phyloP scores from a whole-genome alignment of 192 early-diverging fungal genomes.

The Coemansia sp. region DNA sequence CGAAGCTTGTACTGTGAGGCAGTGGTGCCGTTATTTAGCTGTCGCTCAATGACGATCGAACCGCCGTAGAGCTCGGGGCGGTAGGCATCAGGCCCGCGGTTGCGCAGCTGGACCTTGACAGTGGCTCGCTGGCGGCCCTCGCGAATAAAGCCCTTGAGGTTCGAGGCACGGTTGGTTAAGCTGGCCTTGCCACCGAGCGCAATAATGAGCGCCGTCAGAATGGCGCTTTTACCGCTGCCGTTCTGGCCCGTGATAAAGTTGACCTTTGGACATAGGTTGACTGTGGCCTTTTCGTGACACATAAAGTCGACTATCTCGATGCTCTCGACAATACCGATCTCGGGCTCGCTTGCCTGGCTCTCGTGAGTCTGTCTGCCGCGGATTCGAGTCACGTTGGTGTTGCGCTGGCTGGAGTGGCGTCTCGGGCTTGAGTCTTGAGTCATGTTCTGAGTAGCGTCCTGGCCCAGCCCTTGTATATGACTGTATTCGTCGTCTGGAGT shows the following conservation, averaged over 20 bases:
- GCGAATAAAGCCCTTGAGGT: slow-evolving; percentile 76
- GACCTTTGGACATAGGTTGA: slow-evolving; percentile 81
- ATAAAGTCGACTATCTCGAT: slow-evolving; percentile 92
- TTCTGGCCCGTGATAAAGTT: slow-evolving; percentile 99
- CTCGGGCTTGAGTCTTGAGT: neutral
- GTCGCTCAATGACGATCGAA: slow-evolving; percentile 81
- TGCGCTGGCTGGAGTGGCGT: neutral
- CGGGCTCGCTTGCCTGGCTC: slow-evolving; percentile 24
- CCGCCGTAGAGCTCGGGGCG: slow-evolving; percentile 80
- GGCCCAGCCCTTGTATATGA: neutral
- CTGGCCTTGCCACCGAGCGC: slow-evolving; percentile 91
- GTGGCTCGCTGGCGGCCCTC: slow-evolving; percentile 71
- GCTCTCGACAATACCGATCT: slow-evolving; percentile 77
- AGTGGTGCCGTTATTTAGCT: slow-evolving; percentile 57
- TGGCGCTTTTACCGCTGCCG: slow-evolving; percentile 96
- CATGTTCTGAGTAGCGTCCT: neutral
- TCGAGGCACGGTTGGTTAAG: slow-evolving; percentile 82
- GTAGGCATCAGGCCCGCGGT: slow-evolving; percentile 85
- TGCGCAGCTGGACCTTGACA: slow-evolving; percentile 76
- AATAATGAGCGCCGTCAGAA: slow-evolving; percentile 87
- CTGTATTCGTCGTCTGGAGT: neutral
- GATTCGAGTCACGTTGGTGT: slow-evolving; percentile 35
- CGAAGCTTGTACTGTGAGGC: slow-evolving; percentile 79
- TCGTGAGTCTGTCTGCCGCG: slow-evolving; percentile 24
- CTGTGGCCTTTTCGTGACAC: slow-evolving; percentile 85